Evolutionary conservation across 148 eudicot genomes (phyloP).

Genomic region (Fagopyrum tataricum): DNA sequence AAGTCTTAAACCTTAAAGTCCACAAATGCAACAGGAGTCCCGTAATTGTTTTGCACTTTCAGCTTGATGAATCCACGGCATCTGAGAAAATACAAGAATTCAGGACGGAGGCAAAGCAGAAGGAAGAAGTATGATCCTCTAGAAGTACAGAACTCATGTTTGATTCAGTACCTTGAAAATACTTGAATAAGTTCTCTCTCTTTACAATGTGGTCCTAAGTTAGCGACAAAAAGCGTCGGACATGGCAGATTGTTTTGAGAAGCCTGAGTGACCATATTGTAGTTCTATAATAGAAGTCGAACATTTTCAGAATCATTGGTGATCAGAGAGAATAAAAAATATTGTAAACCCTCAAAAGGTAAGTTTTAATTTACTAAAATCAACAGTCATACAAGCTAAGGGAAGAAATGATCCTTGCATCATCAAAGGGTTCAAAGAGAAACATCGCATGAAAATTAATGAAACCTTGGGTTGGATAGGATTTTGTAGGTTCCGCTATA

Average conservation of each 20-base stretch:
- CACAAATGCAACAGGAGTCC: constrained; percentile 92
- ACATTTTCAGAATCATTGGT: not conserved
- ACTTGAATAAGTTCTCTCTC: constrained; percentile 79
- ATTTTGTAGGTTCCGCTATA: no score
- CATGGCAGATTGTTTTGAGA: constrained; percentile 55
- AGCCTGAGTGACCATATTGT: constrained; percentile 18
- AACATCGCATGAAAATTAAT: not conserved
- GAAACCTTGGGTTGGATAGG: no score
- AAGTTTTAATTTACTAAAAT: not conserved
- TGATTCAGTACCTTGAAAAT: constrained; percentile 61
- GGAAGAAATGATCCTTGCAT: not conserved
- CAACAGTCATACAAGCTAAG: not conserved
- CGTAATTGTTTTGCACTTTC: constrained; percentile 80
- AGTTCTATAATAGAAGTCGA: not conserved
- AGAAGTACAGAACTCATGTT: not conserved
- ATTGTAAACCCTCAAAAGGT: not conserved
- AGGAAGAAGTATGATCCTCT: not conserved
- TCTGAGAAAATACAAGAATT: constrained; percentile 30
- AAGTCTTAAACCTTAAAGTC: constrained; percentile 55
- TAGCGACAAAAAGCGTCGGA: constrained; percentile 86
- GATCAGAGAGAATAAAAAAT: not conserved
- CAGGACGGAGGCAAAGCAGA: not conserved
- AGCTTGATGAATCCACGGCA: constrained; percentile 77
- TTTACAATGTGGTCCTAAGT: constrained; percentile 56
- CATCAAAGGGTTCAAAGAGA: not conserved